Conservation (phyloP, 345 rosid genomes). For the Linum tenue region DNA sequence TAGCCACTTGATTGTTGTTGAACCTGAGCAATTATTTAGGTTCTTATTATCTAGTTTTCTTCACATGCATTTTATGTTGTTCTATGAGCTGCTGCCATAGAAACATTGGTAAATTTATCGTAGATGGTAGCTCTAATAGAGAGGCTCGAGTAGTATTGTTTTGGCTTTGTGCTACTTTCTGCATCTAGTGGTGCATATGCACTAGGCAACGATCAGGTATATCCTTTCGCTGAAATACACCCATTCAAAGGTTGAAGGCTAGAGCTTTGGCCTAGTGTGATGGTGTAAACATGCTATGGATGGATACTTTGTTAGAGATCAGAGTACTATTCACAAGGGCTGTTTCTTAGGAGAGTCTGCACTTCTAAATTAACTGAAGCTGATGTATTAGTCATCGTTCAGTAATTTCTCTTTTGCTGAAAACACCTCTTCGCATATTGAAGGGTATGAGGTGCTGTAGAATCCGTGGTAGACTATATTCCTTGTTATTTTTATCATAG, state of each 20-base stretch:
- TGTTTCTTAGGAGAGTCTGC: neutral
- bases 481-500: neutral
- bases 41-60: neutral
- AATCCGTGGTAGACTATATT: neutral
- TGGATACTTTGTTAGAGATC: neutral
- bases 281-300: neutral
- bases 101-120: neutral
- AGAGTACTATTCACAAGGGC: neutral
- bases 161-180: neutral
- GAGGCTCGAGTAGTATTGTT: neutral
- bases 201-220: neutral
- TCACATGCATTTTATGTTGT: neutral
- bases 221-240: neutral
- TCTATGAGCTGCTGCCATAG: neutral
- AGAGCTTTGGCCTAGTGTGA: neutral
- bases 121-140: neutral
- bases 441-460: neutral
- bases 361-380: neutral
- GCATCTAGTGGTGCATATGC: neutral
- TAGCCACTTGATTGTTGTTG: neutral
- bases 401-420: neutral
- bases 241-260: neutral
- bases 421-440: neutral
- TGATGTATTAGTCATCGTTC: constrained; percentile 1
- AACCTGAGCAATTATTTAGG: too few relatives aligned